A percentile compares a stretch with the other conserved stretches of the same genome.
These are phyloP conservation scores for Diddensiella santjacobensis DNA, from an alignment of 805 yeast genomes.

Conservation along the genomic window DNA sequence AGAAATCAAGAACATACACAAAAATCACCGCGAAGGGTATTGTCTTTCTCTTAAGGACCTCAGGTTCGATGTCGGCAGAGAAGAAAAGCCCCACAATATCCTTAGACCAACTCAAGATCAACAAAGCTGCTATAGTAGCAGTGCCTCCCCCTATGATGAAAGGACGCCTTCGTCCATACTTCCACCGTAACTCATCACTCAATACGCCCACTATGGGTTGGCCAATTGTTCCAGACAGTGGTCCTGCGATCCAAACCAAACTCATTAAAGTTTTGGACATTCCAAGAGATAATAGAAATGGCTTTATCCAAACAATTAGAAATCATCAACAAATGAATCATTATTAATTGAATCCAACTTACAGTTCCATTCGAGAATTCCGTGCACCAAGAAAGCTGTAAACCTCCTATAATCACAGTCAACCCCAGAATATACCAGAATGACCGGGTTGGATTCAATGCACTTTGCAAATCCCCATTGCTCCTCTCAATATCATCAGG, in stretches of 20 bases:
- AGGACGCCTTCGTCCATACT: constrained; percentile 52
- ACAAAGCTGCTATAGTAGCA: constrained; percentile 44
- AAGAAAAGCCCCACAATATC: constrained; percentile 38
- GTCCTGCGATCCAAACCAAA: constrained; percentile 65
- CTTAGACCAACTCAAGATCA: constrained; percentile 44
- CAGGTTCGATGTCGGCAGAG: constrained; percentile 19
- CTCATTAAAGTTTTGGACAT: constrained; percentile 53
- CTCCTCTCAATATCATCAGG: background rate
- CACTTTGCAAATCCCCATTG: constrained; percentile 5
- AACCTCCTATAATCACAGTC: constrained; percentile 51
- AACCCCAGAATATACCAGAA: constrained; percentile 42
- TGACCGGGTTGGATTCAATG: constrained; percentile 47
- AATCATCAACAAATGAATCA: background rate
- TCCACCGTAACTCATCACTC: constrained; percentile 47
- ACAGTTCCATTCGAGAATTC: constrained; percentile 59
- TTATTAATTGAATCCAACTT: background rate
- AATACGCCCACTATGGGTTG: constrained; percentile 61
- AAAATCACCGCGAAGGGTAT: constrained; percentile 52
- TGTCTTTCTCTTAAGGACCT: constrained; percentile 33
- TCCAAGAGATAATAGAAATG: constrained; percentile 58
- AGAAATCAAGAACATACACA: constrained; percentile 52
- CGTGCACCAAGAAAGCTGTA: constrained; percentile 62
- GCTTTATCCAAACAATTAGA: too few species aligned
- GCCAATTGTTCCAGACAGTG: constrained; percentile 57
- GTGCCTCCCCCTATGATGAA: constrained; percentile 54